These are phyloP conservation scores for Malassezia sympodialis DNA, from an alignment of 1,284 basidiomycete species.

Conservation along the genomic window DNA sequence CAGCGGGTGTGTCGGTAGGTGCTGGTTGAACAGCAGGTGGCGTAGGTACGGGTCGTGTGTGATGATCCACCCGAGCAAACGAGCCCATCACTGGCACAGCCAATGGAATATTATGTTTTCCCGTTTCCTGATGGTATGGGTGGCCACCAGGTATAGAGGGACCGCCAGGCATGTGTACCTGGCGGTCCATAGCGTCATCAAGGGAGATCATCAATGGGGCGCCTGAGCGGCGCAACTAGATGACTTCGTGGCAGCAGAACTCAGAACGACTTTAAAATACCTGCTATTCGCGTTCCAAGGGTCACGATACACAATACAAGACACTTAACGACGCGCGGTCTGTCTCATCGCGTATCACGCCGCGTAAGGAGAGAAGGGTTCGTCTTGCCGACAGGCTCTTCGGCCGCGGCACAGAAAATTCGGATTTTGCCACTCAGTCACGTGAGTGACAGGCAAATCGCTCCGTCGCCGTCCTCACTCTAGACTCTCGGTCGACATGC, in stretches of 20 bases:
- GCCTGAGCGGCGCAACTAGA: background rate
- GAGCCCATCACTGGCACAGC: slow-evolving; percentile 2
- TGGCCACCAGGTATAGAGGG: background rate
- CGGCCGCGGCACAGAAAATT: slow-evolving; percentile 1
- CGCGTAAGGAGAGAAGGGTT: background rate
- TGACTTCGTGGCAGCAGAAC: background rate
- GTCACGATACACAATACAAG: background rate
- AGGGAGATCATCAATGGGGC: background rate
- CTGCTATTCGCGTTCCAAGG: background rate
- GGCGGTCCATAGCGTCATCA: background rate
- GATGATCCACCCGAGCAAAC: background rate
- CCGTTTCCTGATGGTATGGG: background rate
- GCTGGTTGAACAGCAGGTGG: background rate
- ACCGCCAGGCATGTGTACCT: background rate
- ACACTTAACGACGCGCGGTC: background rate
- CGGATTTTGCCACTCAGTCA: background rate
- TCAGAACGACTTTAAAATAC: background rate
- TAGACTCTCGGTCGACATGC: slow-evolving; percentile 23
- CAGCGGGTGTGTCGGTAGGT: background rate
- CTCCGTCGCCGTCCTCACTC: background rate
- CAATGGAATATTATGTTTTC: background rate
- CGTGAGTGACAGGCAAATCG: background rate
- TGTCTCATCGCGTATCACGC: background rate
- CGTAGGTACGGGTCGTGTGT: background rate
- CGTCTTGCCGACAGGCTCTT: background rate